These are phyloP conservation scores for Globisporangium mamillatum DNA, from an alignment of 352 stramenopile genomes.

Conservation along the genomic window DNA sequence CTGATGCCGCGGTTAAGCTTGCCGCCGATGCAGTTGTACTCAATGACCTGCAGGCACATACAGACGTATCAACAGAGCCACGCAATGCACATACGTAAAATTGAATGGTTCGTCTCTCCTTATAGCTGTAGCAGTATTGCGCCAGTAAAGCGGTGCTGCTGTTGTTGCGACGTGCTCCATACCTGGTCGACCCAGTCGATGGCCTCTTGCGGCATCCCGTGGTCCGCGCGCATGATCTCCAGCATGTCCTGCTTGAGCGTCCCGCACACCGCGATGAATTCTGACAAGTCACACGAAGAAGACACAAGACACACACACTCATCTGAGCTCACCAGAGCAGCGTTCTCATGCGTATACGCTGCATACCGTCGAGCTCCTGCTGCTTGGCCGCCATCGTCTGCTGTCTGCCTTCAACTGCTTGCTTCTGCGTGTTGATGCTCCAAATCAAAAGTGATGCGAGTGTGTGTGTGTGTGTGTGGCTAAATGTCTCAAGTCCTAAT, in stretches of 20 bases:
- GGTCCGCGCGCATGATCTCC: conserved; percentile 54
- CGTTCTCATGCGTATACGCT: not conserved
- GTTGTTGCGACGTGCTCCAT: no score
- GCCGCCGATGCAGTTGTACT: conserved; percentile 97
- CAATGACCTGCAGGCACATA: conserved; percentile 51
- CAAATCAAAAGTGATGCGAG: not conserved
- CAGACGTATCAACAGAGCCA: no score
- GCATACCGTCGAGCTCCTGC: conserved; percentile 39
- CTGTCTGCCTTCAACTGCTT: not conserved
- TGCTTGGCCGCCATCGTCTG: conserved; percentile 28
- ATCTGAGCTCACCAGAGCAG: not conserved
- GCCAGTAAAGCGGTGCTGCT: no score
- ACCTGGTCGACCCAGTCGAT: conserved; percentile 71
- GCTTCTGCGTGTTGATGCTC: not conserved
- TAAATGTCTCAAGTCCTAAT: not conserved
- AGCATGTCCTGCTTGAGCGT: conserved; percentile 80
- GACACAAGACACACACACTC: not conserved
- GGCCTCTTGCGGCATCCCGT: conserved; percentile 74
- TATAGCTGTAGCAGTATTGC: no score
- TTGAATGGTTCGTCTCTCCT: no score
- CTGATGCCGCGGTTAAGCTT: conserved; percentile 98
- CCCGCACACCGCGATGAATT: conserved; percentile 73
- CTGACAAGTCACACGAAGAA: conserved; percentile 8
- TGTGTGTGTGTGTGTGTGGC: not conserved
- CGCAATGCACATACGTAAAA: no score